A percentile compares a stretch with the other conserved stretches of the same genome.
These are phyloP conservation scores for Discostella pseudostelligera DNA, from an alignment of 108 stramenopile species.

Conservation along the genomic window DNA sequence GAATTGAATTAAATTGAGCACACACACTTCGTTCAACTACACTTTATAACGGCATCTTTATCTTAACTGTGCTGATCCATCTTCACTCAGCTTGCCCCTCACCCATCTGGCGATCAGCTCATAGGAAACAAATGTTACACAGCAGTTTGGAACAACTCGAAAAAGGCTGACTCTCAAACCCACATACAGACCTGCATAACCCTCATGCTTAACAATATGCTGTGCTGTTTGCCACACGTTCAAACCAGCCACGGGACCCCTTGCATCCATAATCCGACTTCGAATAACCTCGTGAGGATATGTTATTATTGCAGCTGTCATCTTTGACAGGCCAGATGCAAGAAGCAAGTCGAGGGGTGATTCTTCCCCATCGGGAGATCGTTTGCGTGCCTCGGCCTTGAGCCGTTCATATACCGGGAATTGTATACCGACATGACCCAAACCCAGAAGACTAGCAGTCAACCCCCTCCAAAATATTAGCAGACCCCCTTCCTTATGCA, in stretches of 20 bases:
- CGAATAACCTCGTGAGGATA: slow-evolving; percentile 94
- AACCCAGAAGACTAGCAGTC: slow-evolving; percentile 84
- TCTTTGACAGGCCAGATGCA: slow-evolving; percentile 77
- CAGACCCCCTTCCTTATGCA: slow-evolving; percentile 64
- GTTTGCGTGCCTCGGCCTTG: slow-evolving; percentile 60
- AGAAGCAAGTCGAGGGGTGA: slow-evolving; percentile 72
- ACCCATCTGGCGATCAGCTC: slow-evolving; percentile 76
- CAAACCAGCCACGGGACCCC: slow-evolving; percentile 40
- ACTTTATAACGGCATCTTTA: no score
- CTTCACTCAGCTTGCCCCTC: slow-evolving; percentile 46
- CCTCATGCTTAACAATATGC: slow-evolving; percentile 66
- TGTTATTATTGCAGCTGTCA: slow-evolving; percentile 74
- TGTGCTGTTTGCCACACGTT: slow-evolving; percentile 46
- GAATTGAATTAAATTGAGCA: no score
- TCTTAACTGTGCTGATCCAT: neutral
- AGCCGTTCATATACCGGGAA: slow-evolving; percentile 89
- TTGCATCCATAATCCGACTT: slow-evolving; percentile 87
- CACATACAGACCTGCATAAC: slow-evolving; percentile 69
- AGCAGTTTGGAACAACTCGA: slow-evolving; percentile 88
- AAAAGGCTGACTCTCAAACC: slow-evolving; percentile 79
- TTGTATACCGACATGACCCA: slow-evolving; percentile 89
- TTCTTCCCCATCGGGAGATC: slow-evolving; percentile 46
- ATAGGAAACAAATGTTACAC: slow-evolving; percentile 86
- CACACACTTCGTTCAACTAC: no score
- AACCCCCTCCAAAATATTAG: slow-evolving; percentile 88